Percentiles rank a stretch among this genome's conserved stretches.
These are phyloP conservation scores for Phyllosticta capitalensis DNA, from an alignment of 2,329 filamentous ascomycete species.

Conservation along the genomic window DNA sequence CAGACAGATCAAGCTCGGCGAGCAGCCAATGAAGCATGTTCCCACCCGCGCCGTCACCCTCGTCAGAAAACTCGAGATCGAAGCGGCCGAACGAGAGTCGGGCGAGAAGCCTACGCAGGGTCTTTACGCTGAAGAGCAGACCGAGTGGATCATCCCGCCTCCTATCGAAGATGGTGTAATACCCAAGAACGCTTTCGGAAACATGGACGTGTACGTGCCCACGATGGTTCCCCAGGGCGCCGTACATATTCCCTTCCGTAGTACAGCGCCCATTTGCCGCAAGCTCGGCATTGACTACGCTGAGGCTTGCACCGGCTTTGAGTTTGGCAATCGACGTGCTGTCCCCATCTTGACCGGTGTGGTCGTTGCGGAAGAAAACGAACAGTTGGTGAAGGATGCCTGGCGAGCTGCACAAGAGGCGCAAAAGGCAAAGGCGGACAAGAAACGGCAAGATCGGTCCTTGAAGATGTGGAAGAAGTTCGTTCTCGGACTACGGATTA, in stretches of 20 bases:
- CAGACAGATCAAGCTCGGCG: constrained; percentile 59
- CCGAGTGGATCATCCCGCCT: constrained; percentile 87
- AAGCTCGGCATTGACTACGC: constrained; percentile 79
- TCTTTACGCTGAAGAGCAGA: constrained; percentile 74
- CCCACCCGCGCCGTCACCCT: constrained; percentile 86
- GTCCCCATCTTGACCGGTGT: constrained; percentile 87
- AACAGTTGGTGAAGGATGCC: constrained; percentile 64
- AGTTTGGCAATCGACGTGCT: constrained; percentile 90
- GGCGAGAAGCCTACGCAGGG: constrained; percentile 82
- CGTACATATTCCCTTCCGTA: constrained; percentile 70
- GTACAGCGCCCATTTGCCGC: constrained; percentile 71
- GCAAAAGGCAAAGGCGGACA: constrained; percentile 67
- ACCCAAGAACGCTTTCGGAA: constrained; percentile 89
- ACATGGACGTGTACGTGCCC: constrained; percentile 90
- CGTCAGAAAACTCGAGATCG: constrained; percentile 77
- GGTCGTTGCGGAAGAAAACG: constrained; percentile 74
- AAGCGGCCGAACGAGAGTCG: constrained; percentile 69
- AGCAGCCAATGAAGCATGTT: constrained; percentile 72
- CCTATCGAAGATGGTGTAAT: constrained; percentile 79
- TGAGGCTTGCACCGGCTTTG: constrained; percentile 91
- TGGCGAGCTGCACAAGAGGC: constrained; percentile 63
- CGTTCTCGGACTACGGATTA: constrained; percentile 72
- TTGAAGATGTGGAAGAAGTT: constrained; percentile 79
- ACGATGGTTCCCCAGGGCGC: constrained; percentile 87
- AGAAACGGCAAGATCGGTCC: constrained; percentile 66